Evolutionary conservation across 2,329 filamentous ascomycete genomes (phyloP).

Genomic region (Aureobasidium subglaciale): DNA sequence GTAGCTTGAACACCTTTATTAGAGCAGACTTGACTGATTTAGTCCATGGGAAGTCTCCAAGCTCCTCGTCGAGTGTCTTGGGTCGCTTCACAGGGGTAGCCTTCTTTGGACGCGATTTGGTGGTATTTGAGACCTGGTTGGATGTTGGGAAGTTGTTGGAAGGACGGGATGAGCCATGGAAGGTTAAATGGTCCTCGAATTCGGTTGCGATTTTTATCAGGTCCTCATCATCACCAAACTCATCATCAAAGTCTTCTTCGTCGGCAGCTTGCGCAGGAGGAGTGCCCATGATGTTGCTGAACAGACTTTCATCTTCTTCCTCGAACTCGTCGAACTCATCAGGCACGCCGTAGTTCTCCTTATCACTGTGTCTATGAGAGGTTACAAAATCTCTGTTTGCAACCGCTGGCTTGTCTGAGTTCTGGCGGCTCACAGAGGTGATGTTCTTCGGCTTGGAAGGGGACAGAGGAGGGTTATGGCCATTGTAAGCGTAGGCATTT

Average conservation of each 20-base stretch:
- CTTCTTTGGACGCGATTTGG: slow-evolving; percentile 16
- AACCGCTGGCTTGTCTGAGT: background rate
- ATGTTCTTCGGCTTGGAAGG: background rate
- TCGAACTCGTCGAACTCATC: slow-evolving; percentile 22
- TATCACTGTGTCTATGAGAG: background rate
- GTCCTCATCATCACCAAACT: slow-evolving; percentile 30
- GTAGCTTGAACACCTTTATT: slow-evolving; percentile 75
- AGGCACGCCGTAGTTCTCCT: slow-evolving; percentile 3
- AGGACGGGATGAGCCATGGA: background rate
- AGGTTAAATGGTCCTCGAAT: slow-evolving; percentile 31
- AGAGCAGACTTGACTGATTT: slow-evolving; percentile 73
- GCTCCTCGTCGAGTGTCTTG: slow-evolving; percentile 19
- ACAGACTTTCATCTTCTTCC: slow-evolving; percentile 26
- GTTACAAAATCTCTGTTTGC: background rate
- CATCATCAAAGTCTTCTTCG: slow-evolving; percentile 27
- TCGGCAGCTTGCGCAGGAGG: slow-evolving; percentile 23
- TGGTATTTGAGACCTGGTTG: slow-evolving; percentile 26
- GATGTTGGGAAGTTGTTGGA: slow-evolving; percentile 22
- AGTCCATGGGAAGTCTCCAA: slow-evolving; percentile 72
- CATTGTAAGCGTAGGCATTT: background rate
- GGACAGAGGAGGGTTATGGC: background rate
- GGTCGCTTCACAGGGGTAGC: slow-evolving; percentile 10
- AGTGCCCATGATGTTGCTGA: slow-evolving; percentile 32
- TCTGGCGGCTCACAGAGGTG: background rate
- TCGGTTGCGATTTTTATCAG: slow-evolving; percentile 38